Evolutionary conservation across 352 stramenopile genomes (phyloP), one percentile per base, ranked within the genome.

Genomic region (Albugo laibachii): DNA sequence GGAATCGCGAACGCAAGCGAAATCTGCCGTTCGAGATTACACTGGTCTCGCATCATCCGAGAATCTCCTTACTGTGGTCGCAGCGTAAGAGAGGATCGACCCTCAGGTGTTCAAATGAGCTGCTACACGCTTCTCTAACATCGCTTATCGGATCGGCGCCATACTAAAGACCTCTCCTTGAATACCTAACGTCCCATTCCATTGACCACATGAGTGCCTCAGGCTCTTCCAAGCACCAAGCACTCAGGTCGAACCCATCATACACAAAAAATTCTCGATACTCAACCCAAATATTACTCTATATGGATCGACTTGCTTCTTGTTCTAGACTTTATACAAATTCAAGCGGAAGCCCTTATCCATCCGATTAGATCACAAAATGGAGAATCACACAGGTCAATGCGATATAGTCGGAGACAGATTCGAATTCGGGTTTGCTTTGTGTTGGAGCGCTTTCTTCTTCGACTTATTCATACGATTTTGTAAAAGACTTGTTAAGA

Each of bases 61-160:
- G 57, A 83, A 80, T 46, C 59, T 88, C 31, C 57, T 88, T 37
- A 82, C 72, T 16, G 76, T 70, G 0, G 73, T 88, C 18, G 68
- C 76, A 18, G 73, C 76, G 11, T 86, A 81, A 42, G 76, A 84
- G 53, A 88, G 85, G 52, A 66, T 85, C 48, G 83, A 86, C 13
- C 76, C 76, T 1, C 69, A 84, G 31, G 73, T 88, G 36, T 47
- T 88, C 36, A 74, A 80, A 39, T 65, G 73, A 11, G 61, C 69
- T 13, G 63, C 73, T 11, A 51, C 49, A 19, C 64, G 70, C 18
- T 88, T 88, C 51, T 66, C 61, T 24, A 69, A 71, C 21, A 80
- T 88, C 41, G 73, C 73, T 12, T 56, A 82, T 24, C 58, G 69
- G 0, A 83, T 88, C 37, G 76, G 76, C 27, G 74, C 76, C 42